A percentile compares a stretch with the other conserved stretches of the same genome.
phyloP scores from a whole-genome alignment of 2,329 filamentous ascomycete genomes.

The Graphilbum ipis-grandicollis region DNA sequence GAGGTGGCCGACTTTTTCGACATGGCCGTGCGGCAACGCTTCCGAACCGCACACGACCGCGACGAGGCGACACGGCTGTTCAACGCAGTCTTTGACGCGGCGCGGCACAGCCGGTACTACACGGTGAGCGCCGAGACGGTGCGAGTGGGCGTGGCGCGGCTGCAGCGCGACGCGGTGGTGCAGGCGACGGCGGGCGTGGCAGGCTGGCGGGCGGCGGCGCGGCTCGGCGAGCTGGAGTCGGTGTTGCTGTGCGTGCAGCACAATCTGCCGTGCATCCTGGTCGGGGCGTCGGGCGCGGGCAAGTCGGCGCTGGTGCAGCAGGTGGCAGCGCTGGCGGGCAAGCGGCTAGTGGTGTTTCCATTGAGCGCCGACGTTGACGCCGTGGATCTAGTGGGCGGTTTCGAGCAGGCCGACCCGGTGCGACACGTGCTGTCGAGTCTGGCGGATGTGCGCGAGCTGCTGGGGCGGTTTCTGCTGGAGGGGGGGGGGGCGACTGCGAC shows the following conservation, averaged over 20 bases:
- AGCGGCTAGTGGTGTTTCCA: constrained; percentile 62
- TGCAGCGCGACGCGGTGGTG: constrained; percentile 39
- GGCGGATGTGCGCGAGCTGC: constrained; percentile 17
- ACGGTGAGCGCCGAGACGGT: constrained; percentile 47
- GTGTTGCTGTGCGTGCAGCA: constrained; percentile 75
- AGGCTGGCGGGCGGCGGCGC: constrained; percentile 29
- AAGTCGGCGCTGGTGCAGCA: constrained; percentile 71
- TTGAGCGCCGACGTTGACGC: constrained; percentile 93
- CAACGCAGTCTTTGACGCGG: constrained; percentile 37
- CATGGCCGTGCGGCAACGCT: constrained; percentile 72
- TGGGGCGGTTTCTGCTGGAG: constrained; percentile 26
- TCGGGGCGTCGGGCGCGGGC: constrained; percentile 69
- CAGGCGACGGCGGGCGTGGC: constrained; percentile 33
- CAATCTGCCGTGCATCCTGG: constrained; percentile 75
- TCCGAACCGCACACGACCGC: constrained; percentile 57
- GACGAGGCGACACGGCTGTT: constrained; percentile 49
- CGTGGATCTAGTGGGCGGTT: constrained; percentile 92
- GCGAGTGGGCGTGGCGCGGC: constrained; percentile 64
- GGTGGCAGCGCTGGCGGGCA: constrained; percentile 63
- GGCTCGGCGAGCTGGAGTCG: constrained; percentile 64
- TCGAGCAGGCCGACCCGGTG: constrained; percentile 79
- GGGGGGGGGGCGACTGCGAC: not conserved
- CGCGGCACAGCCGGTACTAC: constrained; percentile 51
- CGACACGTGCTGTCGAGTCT: constrained; percentile 50
- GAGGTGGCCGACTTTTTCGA: constrained; percentile 63